Base-by-base conservation (phyloP, 768 basidiomycete species). In the Suillus fuscotomentosus region DNA sequence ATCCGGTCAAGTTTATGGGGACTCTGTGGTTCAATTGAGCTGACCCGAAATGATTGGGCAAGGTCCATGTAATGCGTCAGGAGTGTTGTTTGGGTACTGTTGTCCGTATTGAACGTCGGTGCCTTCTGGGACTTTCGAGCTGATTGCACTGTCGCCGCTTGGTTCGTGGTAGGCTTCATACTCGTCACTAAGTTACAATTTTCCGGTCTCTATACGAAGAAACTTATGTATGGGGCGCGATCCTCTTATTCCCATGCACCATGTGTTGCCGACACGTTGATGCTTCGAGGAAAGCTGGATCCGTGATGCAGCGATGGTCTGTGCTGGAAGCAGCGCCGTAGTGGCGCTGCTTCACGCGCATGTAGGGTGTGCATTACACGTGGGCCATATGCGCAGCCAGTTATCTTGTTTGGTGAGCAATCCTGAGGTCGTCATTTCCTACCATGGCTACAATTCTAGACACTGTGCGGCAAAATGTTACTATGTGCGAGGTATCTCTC, bases 11-110 rank as follows among this genome's bases (percentile, higher is more conserved):
- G 70, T 68, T 51, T 68, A 60, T 62, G 68, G 51, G 62, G 67
- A 51, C 70, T 70, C 56, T 75, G 69, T 34, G 71, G 74, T 53
- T 69, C 70, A 64, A 68, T 62, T 39, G 73, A 76, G 55, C 65
- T 68, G 43, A 77, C 65, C 41, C 68, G 75, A 68, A 75, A 20
- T 57, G 64, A 73, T 68, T 76, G 73, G 42, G 76, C 70, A 66
- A 75, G 67, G 61, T 76, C 73, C 65, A 76, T 66, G 67, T 73
- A 65, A 56, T 73, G 71, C 42, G 71, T 68, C 48, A 31, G 65
- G 27, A 43, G 54, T 27, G 24, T 39, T 34, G 41, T 27, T 15
- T 38, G 31, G 13, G 6, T 36, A 36, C 34, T 36, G 2, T 54
- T 42, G 9, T 41, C 56, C 22, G 27, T 27, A 24, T 24, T 57